phyloP scores from a whole-genome alignment of 2,329 filamentous ascomycete genomes.

The Laburnicola sp. region DNA sequence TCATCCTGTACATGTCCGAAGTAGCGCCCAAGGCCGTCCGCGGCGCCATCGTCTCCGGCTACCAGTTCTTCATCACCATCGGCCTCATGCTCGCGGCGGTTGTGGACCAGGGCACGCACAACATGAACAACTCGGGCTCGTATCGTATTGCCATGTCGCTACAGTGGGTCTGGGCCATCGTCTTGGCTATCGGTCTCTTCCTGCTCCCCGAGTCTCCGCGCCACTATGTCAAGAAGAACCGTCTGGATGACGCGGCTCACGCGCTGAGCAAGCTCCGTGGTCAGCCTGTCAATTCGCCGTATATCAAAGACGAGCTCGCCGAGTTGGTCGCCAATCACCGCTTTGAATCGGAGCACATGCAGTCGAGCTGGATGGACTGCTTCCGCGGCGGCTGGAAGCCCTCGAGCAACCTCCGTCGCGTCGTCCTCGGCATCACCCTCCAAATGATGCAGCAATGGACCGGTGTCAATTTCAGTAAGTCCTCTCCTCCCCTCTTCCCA shows the following conservation, averaged over 20 bases:
- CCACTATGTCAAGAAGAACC: slow-evolving; percentile 79
- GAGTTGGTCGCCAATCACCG: slow-evolving; percentile 90
- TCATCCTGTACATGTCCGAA: slow-evolving; percentile 79
- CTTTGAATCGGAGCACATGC: slow-evolving; percentile 64
- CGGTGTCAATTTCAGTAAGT: slow-evolving; percentile 77
- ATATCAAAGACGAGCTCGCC: slow-evolving; percentile 75
- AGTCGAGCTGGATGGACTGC: slow-evolving; percentile 69
- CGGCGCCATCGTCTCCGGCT: slow-evolving; percentile 76
- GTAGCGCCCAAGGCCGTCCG: slow-evolving; percentile 72
- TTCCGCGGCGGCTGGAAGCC: slow-evolving; percentile 60
- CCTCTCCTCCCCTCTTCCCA: neutral
- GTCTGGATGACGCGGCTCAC: slow-evolving; percentile 65
- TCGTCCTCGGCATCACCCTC: slow-evolving; percentile 52
- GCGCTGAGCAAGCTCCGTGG: slow-evolving; percentile 71
- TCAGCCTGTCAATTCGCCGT: slow-evolving; percentile 71
- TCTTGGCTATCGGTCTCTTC: slow-evolving; percentile 72
- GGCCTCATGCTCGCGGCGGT: slow-evolving; percentile 75
- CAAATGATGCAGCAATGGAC: slow-evolving; percentile 63
- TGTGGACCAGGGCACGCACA: slow-evolving; percentile 72
- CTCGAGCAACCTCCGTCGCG: slow-evolving; percentile 55
- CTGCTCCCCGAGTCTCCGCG: slow-evolving; percentile 83
- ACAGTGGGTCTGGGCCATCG: slow-evolving; percentile 78
- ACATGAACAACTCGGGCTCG: slow-evolving; percentile 63
- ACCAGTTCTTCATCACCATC: slow-evolving; percentile 82
- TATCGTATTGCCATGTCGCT: slow-evolving; percentile 78